Base-by-base conservation (phyloP, 345 rosid species). In the Turritis glabra region DNA sequence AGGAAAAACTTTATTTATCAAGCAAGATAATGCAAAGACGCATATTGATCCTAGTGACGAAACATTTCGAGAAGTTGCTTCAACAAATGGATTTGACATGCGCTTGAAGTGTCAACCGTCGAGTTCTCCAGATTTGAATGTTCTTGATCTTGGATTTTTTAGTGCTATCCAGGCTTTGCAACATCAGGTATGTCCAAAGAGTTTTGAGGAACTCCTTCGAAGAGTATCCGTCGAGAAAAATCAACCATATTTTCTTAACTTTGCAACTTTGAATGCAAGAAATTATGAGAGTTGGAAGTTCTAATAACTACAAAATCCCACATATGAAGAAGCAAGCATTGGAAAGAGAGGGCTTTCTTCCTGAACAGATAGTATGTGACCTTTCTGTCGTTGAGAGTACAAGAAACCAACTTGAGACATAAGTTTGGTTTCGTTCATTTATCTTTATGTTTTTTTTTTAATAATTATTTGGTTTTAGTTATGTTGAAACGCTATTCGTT, bases 181-280 rank as follows among this genome's bases (percentile, higher is more conserved):
- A 32, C 35, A 27, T 27, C 3, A 27, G 30, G 8, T 32, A 7
- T 40, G 17, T 40, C 17, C 44, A 14, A 40, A 13, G 5, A 40
- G 5, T 0, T 14, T 40, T 13, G 44, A 40, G 6, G 17, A 40
- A 14, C n/a, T 3, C 15, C 1, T 32, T 32, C 2, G 2, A 32
- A 32, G 35, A 32, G 0, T 23, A 52, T 9, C 32, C 63, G 0
- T 1, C 51, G 0, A 15, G 4, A 3, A 53, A 51, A 11, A 23
- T 27, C 0, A 63, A 63, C 12, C 35, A 47, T 25, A 23, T 73
- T 10, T 73, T 73, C 17, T 37, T 63, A 4, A 73, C 46, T 14
- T 15, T 73, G 9, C 46, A 73, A 51, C 26, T 41, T 7, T 73
- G 62, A 29, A 63, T 63, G 53, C 37, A 23, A 14, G 70, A 72